Evolutionary conservation across 2,329 filamentous ascomycete species (phyloP).

Genomic region (Penicillium sp.): DNA sequence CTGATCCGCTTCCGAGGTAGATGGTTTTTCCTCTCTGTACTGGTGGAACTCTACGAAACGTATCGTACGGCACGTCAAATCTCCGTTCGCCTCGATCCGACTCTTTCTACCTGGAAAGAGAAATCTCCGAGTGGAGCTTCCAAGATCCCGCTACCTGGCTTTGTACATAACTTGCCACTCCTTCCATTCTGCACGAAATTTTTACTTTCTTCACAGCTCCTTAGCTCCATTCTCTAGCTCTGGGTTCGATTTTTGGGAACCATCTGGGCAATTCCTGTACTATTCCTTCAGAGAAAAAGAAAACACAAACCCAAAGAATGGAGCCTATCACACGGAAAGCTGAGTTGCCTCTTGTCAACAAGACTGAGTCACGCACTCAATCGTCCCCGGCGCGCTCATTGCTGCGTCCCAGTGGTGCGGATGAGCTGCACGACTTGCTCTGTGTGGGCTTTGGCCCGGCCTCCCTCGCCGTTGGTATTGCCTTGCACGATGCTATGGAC

Average conservation of each 20-base stretch:
- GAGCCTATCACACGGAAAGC: conserved; percentile 22
- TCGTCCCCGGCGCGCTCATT: conserved; percentile 36
- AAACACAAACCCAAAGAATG: conserved; percentile 7
- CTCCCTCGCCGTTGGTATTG: conserved; percentile 83
- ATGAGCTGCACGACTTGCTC: conserved; percentile 77
- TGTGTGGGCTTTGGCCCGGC: conserved; percentile 94
- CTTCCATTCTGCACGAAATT: not conserved
- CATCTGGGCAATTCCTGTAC: not conserved
- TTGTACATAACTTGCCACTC: conserved; percentile 13
- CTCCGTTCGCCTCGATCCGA: conserved; percentile 16
- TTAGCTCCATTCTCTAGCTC: conserved; percentile 9
- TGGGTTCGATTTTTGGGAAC: not conserved
- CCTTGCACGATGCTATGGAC: conserved; percentile 75
- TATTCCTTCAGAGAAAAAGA: not conserved
- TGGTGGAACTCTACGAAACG: conserved; percentile 5
- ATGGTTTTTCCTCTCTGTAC: not conserved
- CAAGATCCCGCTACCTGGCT: conserved; percentile 2
- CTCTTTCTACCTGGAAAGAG: not conserved
- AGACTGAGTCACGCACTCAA: conserved; percentile 24
- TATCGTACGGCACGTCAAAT: conserved; percentile 14
- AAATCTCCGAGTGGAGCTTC: conserved; percentile 13
- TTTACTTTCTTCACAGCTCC: conserved; percentile 9
- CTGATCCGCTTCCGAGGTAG: conserved; percentile 21
- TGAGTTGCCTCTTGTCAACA: conserved; percentile 28
- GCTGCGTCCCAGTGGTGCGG: conserved; percentile 55